These are phyloP conservation scores for Neoboletus brunneissimus DNA, from an alignment of 768 basidiomycete species.

Conservation along the genomic window DNA sequence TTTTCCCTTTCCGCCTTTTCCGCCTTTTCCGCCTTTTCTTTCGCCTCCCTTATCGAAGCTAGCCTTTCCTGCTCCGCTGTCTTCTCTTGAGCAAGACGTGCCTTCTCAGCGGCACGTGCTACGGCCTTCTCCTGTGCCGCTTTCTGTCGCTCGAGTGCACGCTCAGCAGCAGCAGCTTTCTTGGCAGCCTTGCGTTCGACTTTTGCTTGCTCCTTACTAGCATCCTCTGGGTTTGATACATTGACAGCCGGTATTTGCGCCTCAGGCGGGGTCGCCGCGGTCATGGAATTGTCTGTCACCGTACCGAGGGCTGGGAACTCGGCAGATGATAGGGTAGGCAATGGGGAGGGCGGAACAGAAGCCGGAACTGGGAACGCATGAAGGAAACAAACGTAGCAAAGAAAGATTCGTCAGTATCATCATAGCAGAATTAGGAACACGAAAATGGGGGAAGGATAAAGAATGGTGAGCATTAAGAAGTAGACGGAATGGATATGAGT, in stretches of 20 bases:
- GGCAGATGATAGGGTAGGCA: constrained; percentile 54
- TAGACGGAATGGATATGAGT: constrained; percentile 2
- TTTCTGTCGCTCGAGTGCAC: constrained; percentile 58
- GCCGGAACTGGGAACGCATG: constrained; percentile 34
- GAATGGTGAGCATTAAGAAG: constrained; percentile 15
- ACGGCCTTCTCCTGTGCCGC: constrained; percentile 57
- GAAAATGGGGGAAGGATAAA: constrained; percentile 41
- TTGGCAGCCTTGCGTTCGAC: constrained; percentile 62
- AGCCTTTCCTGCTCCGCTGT: constrained; percentile 51
- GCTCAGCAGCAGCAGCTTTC: constrained; percentile 60
- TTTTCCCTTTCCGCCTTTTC: constrained; percentile 36
- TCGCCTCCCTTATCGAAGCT: constrained; percentile 37
- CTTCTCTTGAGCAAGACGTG: constrained; percentile 52
- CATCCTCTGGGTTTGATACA: constrained; percentile 32
- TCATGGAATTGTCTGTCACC: constrained; percentile 10
- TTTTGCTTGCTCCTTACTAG: constrained; percentile 50
- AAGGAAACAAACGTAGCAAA: constrained; percentile 21
- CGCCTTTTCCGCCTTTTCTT: constrained; percentile 36
- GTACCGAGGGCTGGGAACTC: constrained; percentile 71
- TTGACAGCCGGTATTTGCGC: constrained; percentile 19
- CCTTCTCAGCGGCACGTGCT: constrained; percentile 49
- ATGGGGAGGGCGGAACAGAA: constrained; percentile 38
- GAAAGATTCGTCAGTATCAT: constrained; percentile 42
- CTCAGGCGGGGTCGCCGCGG: constrained; percentile 16
- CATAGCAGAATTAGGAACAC: constrained; percentile 39